Evolutionary conservation across 148 eudicot genomes (phyloP), one percentile per base, ranked within the genome.

Genomic region (Amaranthus hypochondriacus): DNA sequence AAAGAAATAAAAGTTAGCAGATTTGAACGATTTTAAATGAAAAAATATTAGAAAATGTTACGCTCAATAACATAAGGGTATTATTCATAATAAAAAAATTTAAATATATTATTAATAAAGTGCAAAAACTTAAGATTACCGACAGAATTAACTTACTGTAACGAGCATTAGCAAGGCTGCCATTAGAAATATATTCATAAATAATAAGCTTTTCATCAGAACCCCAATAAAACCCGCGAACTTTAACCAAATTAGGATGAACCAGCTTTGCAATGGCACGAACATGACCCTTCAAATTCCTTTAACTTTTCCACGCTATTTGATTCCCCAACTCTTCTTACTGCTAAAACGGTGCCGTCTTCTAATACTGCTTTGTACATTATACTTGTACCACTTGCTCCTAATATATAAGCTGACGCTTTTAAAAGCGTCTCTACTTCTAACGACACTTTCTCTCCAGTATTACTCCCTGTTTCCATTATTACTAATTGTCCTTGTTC

Each of bases 201-300:
- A 95, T 87, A 3, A 95, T 77, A 6, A 95, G 89, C 86, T 95
- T 95, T 79, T 95, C 99, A 44, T 95, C 93, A 44, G 81, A 60
- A 0, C 92, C 90, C 99, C 97, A 95, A 9, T 87, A 95, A 68
- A 95, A 95, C 44, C 92, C 99, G 4, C 99, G 88, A 66, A 95
- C 85, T 75, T 86, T 84, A 7, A 95, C 97, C 83, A 95, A 48
- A 60, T 92, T 95, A 7, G 92, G 88, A 77, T 95, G 99, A 21
- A 81, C 87, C 83, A 92, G 49, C 65, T 95, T 95, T 2, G 96
- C 92, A 4, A 95, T 83, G 1, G 78, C 81, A 5, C 90, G 83
- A 9, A 95, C 92, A 74, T 92, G 92, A 59, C 81, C 81, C 82
- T 71, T 95, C 92, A 28, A 95, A 95, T 12, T 95, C 99, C 76